These are phyloP conservation scores for Astrephomene gubernaculifera DNA, from an alignment of 139 green algal genomes.

Conservation along the genomic window DNA sequence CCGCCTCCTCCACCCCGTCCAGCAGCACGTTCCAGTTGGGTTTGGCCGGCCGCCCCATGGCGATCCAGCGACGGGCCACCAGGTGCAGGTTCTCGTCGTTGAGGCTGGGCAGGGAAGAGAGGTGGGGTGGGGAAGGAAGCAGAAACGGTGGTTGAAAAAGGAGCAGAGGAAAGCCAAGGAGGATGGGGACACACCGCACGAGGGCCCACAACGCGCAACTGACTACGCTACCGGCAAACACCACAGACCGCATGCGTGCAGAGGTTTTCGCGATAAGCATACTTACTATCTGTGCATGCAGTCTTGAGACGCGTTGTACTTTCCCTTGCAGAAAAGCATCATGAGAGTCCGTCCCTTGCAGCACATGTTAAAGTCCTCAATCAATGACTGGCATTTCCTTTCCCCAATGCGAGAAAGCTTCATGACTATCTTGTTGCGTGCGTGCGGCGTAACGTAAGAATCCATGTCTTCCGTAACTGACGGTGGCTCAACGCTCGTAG, in stretches of 20 bases:
- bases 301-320: conserved; percentile 34
- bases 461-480: background rate
- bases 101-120: conserved; percentile 20
- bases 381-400: conserved; percentile 1
- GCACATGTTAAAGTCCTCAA: conserved; percentile 42
- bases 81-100: conserved; percentile 45
- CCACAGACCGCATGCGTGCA: background rate
- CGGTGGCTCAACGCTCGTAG: too few species aligned
- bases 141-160: background rate
- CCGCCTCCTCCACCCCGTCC: conserved; percentile 25
- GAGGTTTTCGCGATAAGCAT: background rate
- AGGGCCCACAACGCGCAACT: too few species aligned
- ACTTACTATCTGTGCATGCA: conserved; percentile 47
- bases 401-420: conserved; percentile 19
- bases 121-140: background rate
- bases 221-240: too few species aligned
- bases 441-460: conserved; percentile 13
- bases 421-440: conserved; percentile 13
- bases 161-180: background rate
- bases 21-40: conserved; percentile 52
- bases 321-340: conserved; percentile 22
- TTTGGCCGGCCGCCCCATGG: conserved; percentile 29
- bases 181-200: too few species aligned
- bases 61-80: conserved; percentile 46
- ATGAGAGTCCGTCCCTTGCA: conserved; percentile 4